These are phyloP conservation scores for Chrysopogon serrulatus DNA, from an alignment of 176 grass and related monocot genomes.

Conservation along the genomic window DNA sequence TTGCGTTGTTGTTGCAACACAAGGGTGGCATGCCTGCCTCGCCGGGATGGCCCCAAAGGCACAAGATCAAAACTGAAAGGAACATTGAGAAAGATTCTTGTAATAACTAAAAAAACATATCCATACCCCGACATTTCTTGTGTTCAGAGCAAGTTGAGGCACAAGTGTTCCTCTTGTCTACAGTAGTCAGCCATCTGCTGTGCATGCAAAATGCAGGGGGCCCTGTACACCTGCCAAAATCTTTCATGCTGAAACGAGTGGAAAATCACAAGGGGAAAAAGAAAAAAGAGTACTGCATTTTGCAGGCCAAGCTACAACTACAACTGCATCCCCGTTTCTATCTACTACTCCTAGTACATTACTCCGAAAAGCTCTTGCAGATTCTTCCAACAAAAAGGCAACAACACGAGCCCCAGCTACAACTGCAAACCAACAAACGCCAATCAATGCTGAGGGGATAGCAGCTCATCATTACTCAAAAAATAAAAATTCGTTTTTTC, in stretches of 20 bases:
- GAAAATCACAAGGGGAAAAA: not conserved
- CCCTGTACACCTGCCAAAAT: not conserved
- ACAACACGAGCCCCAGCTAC: not conserved
- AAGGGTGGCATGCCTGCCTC: slow-evolving; percentile 1
- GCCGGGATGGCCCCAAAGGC: not conserved
- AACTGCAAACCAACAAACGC: not conserved
- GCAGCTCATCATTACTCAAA: not conserved
- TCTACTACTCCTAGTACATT: too few relatives aligned
- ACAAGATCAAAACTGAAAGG: not conserved
- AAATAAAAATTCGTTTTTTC: not conserved
- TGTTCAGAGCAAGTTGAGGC: not conserved
- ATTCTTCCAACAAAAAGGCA: not conserved
- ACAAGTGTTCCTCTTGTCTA: not conserved
- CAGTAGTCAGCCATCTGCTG: not conserved
- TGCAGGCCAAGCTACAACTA: not conserved
- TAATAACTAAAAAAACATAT: not conserved
- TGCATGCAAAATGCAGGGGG: not conserved
- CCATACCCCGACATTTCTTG: not conserved
- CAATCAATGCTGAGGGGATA: not conserved
- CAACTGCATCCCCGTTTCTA: too few relatives aligned
- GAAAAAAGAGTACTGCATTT: not conserved
- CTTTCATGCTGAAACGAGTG: not conserved
- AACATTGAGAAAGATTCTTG: not conserved
- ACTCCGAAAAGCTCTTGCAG: slow-evolving; percentile 1
- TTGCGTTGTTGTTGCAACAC: not conserved